Evolutionary conservation across 2,329 filamentous ascomycete species (phyloP).

Genomic region (Fusarium incarnatum): DNA sequence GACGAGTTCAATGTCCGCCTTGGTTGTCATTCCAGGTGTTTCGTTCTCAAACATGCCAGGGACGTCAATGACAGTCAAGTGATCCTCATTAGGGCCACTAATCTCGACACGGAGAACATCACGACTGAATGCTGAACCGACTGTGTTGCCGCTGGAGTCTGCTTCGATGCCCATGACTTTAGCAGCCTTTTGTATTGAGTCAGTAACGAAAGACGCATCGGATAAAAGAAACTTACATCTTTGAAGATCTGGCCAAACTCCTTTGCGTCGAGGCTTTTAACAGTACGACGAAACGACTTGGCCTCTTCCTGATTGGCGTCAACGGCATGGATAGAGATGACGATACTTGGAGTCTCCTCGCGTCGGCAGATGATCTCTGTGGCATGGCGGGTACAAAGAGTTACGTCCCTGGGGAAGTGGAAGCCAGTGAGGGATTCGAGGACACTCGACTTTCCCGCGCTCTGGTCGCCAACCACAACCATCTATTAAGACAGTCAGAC

Average conservation of each 20-base stretch:
- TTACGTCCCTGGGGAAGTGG: conserved; percentile 58
- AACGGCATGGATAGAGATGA: conserved; percentile 54
- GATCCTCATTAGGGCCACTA: conserved; percentile 57
- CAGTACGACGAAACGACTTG: conserved; percentile 46
- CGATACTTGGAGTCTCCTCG: conserved; percentile 49
- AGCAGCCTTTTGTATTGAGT: conserved; percentile 51
- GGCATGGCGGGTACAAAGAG: conserved; percentile 62
- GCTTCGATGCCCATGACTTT: conserved; percentile 58
- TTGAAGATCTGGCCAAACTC: conserved; percentile 55
- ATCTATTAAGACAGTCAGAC: conserved; percentile 61
- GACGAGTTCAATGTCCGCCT: conserved; percentile 59
- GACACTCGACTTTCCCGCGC: conserved; percentile 87
- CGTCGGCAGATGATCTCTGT: conserved; percentile 61
- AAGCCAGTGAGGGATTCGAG: conserved; percentile 72
- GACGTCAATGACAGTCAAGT: conserved; percentile 66
- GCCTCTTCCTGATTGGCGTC: conserved; percentile 28
- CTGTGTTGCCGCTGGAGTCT: conserved; percentile 1
- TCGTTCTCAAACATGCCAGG: conserved; percentile 61
- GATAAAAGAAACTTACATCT: conserved; percentile 47
- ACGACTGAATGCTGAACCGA: conserved; percentile 57
- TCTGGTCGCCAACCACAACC: conserved; percentile 86
- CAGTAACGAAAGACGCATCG: fast-evolving
- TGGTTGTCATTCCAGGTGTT: conserved; percentile 55
- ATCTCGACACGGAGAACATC: conserved; percentile 58
- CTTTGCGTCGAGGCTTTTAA: conserved; percentile 40